phyloP scores from a whole-genome alignment of 306 rosid species.

The Quillaja saponaria region DNA sequence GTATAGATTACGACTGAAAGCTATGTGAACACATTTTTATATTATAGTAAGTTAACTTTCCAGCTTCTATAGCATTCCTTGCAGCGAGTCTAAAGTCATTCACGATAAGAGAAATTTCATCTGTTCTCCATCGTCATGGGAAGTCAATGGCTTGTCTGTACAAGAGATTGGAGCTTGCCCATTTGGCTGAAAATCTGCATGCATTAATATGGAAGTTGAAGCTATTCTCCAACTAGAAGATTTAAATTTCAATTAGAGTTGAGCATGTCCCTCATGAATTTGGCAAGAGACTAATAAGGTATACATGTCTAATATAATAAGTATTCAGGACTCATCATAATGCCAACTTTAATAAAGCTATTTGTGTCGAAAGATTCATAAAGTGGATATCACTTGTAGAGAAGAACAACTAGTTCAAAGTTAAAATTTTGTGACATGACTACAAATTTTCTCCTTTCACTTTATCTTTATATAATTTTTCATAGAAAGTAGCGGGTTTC shows the following conservation, averaged over 20 bases:
- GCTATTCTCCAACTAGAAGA: too few relatives aligned
- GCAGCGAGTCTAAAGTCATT: slow-evolving; percentile 56
- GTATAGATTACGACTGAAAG: not conserved
- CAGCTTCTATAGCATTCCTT: slow-evolving; percentile 64
- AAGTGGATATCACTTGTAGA: too few relatives aligned
- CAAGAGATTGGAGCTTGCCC: slow-evolving; percentile 59
- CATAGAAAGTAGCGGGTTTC: too few relatives aligned
- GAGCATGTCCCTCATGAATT: not conserved
- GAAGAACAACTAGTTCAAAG: too few relatives aligned
- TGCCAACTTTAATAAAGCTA: too few relatives aligned
- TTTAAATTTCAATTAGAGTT: not conserved
- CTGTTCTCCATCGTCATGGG: slow-evolving; percentile 41
- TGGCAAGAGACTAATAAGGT: too few relatives aligned
- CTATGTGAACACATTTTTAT: not conserved
- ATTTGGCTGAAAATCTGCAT: slow-evolving; percentile 52
- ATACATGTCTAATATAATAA: too few relatives aligned
- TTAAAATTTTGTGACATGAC: too few relatives aligned
- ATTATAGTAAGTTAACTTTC: slow-evolving; percentile 23
- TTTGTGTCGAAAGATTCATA: too few relatives aligned
- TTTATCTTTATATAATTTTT: too few relatives aligned
- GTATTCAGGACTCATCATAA: too few relatives aligned
- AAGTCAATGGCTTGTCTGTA: slow-evolving; percentile 52
- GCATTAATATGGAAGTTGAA: slow-evolving; percentile 3
- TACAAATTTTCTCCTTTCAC: too few relatives aligned
- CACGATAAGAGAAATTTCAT: slow-evolving; percentile 53